phyloP scores from a whole-genome alignment of 768 basidiomycete genomes.

The Butyriboletus loyo region DNA sequence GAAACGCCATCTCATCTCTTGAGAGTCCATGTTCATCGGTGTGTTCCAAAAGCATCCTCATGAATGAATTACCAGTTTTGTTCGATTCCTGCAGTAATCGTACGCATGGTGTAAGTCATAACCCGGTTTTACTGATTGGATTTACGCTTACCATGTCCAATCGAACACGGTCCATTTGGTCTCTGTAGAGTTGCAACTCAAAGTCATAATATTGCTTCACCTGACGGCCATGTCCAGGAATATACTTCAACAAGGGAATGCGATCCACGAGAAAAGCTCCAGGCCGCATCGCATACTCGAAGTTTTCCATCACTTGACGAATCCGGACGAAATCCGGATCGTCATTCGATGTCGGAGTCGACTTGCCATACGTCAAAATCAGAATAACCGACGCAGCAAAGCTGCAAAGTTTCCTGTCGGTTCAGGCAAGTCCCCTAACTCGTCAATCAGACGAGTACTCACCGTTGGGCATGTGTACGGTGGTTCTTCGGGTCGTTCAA shows the following conservation, averaged over 20 bases:
- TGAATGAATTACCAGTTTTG: no score
- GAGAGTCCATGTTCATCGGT: conserved; percentile 45
- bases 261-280: conserved; percentile 37
- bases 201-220: conserved; percentile 49
- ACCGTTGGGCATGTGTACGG: conserved; percentile 50
- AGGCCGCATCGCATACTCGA: conserved; percentile 28
- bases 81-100: no score
- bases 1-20: conserved; percentile 52
- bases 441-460: no score
- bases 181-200: conserved; percentile 48
- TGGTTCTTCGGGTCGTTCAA: conserved; percentile 29
- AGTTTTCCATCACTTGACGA: conserved; percentile 18
- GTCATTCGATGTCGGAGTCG: conserved; percentile 18
- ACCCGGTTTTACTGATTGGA: no score
- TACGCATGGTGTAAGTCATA: no score
- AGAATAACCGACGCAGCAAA: conserved; percentile 22
- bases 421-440: not conserved
- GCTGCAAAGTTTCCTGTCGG: conserved; percentile 11
- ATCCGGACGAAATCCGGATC: conserved; percentile 23
- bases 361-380: conserved; percentile 24
- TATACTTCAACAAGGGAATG: conserved; percentile 35
- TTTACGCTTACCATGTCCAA: conserved; percentile 41
- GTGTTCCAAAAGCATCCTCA: conserved; percentile 50
- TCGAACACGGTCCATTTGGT: conserved; percentile 44
- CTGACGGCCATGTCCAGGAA: conserved; percentile 56